Evolutionary conservation across 345 rosid genomes (phyloP), one percentile per base, ranked within the genome.

Genomic region (Heritiera fomes): DNA sequence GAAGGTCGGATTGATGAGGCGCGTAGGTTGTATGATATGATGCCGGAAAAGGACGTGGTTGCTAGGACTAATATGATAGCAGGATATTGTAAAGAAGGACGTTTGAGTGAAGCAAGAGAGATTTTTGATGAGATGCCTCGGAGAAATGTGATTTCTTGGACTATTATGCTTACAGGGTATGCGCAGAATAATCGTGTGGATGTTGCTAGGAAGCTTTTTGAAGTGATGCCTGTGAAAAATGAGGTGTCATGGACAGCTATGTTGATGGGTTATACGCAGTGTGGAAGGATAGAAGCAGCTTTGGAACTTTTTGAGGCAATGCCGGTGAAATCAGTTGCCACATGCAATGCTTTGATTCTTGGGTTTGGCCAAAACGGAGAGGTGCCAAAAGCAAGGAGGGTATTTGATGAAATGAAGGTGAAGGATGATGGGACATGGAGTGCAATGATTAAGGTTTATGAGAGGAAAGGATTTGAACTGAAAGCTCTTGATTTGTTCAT

Each of bases 221-320:
- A 91, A 81, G 96, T 92, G 72, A 91, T 91, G 93, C 92, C 97
- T 0, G 90, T 85, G 82, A 94, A 88, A 84, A 92, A 90, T 72
- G 94, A 94, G 83, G 90, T 92, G 69, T 85, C 94, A 0, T 92
- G 94, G 97, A 92, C 95, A 0, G 89, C 93, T 0, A 94, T 94
- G 95, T 84, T 92, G 83, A 83, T 86, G 84, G 97, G 97, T 6
- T 94, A 94, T 86, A 90, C 89, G 0, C 79, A 85, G 55, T 78
- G 87, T 77, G 94, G 90, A 64, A 86, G 97, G 85, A 86, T 90
- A 64, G 71, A 84, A 46, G 98, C 91, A 15, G 97, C 97, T 61
- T 89, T 83, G 3, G 80, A 86, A 9, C 84, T 94, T 73, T 92
- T 91, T 71, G 80, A 87, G 34, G 88, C 47, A 7, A 94, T 94